These are phyloP conservation scores for Colletotrichum destructivum DNA, from an alignment of 2,329 filamentous ascomycete genomes.

Conservation along the genomic window DNA sequence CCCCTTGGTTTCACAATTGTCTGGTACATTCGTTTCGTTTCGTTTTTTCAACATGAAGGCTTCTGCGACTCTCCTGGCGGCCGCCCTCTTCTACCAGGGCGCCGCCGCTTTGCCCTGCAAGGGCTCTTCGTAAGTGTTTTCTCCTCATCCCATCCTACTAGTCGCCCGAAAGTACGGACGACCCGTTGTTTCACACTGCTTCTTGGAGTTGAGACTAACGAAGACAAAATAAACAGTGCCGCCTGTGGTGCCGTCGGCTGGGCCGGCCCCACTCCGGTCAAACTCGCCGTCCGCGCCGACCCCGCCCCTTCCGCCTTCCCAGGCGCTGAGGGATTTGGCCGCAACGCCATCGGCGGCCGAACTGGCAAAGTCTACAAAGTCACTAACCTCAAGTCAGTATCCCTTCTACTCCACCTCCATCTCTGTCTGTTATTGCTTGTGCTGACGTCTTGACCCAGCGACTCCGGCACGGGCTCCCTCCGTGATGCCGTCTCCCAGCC, in stretches of 20 bases:
- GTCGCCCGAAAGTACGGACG: background rate
- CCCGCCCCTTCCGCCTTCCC: conserved; percentile 58
- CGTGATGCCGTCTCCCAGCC: conserved; percentile 64
- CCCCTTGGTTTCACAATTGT: conserved; percentile 19
- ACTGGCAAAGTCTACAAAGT: conserved; percentile 64
- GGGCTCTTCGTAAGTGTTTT: conserved; percentile 25
- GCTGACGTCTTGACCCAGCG: conserved; percentile 45
- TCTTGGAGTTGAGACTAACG: background rate
- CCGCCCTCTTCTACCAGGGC: conserved; percentile 24
- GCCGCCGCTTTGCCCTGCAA: conserved; percentile 28
- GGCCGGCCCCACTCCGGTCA: conserved; percentile 18
- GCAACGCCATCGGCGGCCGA: conserved; percentile 61
- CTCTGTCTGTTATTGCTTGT: background rate
- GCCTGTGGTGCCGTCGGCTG: conserved; percentile 17
- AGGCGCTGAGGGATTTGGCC: conserved; percentile 65
- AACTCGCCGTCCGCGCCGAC: conserved; percentile 28
- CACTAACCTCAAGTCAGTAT: conserved; percentile 58
- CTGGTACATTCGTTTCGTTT: conserved; percentile 28
- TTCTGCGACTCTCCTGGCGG: conserved; percentile 23
- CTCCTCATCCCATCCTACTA: background rate
- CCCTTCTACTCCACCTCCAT: background rate
- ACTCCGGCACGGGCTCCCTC: conserved; percentile 64
- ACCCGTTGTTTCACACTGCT: background rate
- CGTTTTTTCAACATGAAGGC: conserved; percentile 31
- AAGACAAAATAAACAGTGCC: conserved; percentile 6